Evolutionary conservation across 78 protist species (phyloP).

Genomic region (Salpingoeca rosetta): DNA sequence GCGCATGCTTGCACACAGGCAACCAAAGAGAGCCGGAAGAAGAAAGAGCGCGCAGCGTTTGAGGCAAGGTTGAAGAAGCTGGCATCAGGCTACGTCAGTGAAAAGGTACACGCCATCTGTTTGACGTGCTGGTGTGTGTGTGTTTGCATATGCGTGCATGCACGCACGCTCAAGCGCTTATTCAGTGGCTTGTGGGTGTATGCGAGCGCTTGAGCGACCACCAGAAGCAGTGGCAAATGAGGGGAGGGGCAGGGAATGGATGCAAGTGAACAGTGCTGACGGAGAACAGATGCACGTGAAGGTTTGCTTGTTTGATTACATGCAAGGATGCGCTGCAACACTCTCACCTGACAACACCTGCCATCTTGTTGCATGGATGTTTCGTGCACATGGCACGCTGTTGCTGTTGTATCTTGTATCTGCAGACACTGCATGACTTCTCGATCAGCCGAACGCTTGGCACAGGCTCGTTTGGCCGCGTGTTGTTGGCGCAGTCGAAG

Average conservation of each 20-base stretch:
- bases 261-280: too few species aligned
- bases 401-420: background rate
- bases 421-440: background rate
- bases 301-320: too few species aligned
- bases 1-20: background rate
- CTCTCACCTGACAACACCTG: background rate
- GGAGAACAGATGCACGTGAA: too few species aligned
- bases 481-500: background rate
- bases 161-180: background rate
- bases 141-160: background rate
- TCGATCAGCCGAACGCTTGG: conserved; percentile 27
- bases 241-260: too few species aligned
- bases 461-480: conserved; percentile 47
- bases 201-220: too few species aligned
- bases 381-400: background rate
- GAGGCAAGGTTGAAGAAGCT: background rate
- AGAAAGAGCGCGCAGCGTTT: background rate
- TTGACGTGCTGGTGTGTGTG: background rate
- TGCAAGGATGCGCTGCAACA: background rate
- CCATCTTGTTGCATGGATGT: background rate
- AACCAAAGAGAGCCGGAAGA: background rate
- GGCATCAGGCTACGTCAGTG: background rate
- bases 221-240: too few species aligned
- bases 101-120: too few species aligned
- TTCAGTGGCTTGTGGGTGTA: too few species aligned